Evolutionary conservation across 2,329 filamentous ascomycete genomes (phyloP).

Genomic region (Arthrobotrys conoides): DNA sequence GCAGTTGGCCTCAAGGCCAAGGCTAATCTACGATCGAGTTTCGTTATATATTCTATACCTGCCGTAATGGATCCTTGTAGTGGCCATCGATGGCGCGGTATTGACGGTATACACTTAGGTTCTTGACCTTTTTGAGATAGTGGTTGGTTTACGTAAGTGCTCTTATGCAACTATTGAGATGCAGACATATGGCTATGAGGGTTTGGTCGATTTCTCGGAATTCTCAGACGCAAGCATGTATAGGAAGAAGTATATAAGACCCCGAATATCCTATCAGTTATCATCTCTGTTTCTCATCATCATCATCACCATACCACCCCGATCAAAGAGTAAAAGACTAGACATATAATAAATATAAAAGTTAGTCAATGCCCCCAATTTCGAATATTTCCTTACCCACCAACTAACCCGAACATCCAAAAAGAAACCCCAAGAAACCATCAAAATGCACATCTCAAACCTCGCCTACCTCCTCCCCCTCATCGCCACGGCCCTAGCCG

Average conservation of each 20-base stretch:
- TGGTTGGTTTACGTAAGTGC: neutral
- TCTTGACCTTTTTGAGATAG: neutral
- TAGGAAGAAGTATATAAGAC: neutral
- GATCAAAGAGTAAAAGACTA: neutral
- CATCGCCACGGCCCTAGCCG: constrained; percentile 11
- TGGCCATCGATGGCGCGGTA: neutral
- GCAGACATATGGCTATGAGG: no score
- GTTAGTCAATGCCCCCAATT: neutral
- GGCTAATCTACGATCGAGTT: neutral
- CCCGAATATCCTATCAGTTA: neutral
- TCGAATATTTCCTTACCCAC: neutral
- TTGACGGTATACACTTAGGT: neutral
- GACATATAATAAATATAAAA: neutral
- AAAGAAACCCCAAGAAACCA: neutral
- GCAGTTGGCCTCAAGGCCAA: no score
- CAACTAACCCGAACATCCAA: neutral
- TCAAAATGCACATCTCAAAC: constrained; percentile 1
- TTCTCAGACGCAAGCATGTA: neutral
- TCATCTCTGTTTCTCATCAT: neutral
- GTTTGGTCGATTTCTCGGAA: no score
- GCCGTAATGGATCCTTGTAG: neutral
- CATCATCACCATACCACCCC: neutral
- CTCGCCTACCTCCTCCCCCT: constrained; percentile 19
- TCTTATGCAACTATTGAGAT: neutral
- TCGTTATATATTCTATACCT: neutral